A percentile compares a stretch with the other conserved stretches of the same genome.
phyloP scores from a whole-genome alignment of 2,329 filamentous ascomycete species.

The Arthrobotrys conoides region DNA sequence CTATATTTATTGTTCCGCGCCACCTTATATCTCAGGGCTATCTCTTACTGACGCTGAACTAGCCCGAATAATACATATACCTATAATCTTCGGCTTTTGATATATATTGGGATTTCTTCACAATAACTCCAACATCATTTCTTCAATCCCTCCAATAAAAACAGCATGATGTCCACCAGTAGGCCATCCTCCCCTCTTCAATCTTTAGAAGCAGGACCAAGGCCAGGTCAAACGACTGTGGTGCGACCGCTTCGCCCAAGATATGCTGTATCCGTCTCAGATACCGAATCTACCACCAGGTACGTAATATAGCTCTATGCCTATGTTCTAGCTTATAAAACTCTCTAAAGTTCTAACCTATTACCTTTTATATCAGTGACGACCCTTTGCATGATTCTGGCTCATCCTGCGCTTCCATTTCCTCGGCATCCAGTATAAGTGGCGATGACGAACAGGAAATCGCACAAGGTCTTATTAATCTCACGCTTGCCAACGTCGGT shows the following conservation, averaged over 20 bases:
- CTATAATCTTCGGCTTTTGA: too few relatives aligned
- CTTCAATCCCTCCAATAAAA: not conserved
- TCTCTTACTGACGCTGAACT: too few relatives aligned
- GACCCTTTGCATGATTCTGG: not conserved
- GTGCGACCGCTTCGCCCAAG: not conserved
- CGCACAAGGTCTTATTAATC: not conserved
- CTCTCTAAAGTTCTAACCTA: not conserved
- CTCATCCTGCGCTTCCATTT: not conserved
- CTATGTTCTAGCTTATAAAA: not conserved
- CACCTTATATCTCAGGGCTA: too few relatives aligned
- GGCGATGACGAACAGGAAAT: constrained; percentile 3
- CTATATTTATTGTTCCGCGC: too few relatives aligned
- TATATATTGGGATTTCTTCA: not conserved
- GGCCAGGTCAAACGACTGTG: not conserved
- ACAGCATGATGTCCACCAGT: not conserved
- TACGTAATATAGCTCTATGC: not conserved
- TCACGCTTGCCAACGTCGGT: not conserved
- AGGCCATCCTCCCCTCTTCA: not conserved
- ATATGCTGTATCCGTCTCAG: not conserved
- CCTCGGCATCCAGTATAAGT: constrained; percentile 4
- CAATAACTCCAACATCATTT: not conserved
- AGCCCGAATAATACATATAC: too few relatives aligned
- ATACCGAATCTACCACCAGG: not conserved
- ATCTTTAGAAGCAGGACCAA: not conserved
- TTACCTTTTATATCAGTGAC: not conserved